Evolutionary conservation across 768 basidiomycete species (phyloP).

Genomic region (Epithele typhae): DNA sequence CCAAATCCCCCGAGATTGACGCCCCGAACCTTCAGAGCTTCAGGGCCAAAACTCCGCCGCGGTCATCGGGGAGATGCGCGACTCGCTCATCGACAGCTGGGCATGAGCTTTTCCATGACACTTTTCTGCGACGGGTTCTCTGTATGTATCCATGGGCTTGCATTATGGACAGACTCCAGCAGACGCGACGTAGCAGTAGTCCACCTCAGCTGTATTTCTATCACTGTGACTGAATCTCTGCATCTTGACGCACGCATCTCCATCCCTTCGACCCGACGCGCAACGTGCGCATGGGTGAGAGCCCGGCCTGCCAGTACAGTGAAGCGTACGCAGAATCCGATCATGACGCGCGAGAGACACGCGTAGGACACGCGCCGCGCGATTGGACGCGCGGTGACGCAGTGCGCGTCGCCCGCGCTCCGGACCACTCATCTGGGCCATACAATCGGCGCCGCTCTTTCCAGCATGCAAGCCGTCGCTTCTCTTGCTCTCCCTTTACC

Average conservation of each 20-base stretch:
- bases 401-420: no score
- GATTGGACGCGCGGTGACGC: neutral
- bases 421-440: no score
- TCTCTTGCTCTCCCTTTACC: no score
- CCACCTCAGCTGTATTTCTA: constrained; percentile 11
- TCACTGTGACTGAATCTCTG: no score
- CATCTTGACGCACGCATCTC: no score
- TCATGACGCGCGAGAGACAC: constrained; percentile 5
- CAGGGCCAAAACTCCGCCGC: constrained; percentile 52
- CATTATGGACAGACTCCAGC: constrained; percentile 8
- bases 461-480: no score
- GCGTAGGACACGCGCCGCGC: constrained; percentile 13
- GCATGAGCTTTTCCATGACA: constrained; percentile 42
- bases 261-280: no score
- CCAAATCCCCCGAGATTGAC: constrained; percentile 1
- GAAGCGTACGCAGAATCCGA: neutral
- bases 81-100: constrained; percentile 73
- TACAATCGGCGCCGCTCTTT: no score
- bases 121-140: neutral
- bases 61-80: constrained; percentile 58
- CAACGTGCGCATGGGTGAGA: no score
- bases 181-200: neutral
- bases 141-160: constrained; percentile 8
- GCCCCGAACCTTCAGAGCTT: constrained; percentile 35
- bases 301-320: neutral